Evolutionary conservation across 257 asterid species (phyloP).

Genomic region (Rauvolfia tetraphylla): DNA sequence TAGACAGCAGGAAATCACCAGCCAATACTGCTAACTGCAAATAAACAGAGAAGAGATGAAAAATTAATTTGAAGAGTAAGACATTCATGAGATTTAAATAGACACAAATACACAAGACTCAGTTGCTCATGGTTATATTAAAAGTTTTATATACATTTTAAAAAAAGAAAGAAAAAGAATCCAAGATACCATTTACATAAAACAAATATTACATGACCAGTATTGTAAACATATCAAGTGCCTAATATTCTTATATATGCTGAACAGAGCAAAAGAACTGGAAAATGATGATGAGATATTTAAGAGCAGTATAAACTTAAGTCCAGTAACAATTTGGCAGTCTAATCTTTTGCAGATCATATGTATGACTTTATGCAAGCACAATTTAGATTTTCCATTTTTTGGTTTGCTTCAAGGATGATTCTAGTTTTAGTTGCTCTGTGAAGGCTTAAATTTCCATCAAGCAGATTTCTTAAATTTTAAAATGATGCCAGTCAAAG

Average conservation of each 20-base stretch:
- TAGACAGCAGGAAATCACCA: constrained; percentile 88
- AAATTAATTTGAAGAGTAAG: not conserved
- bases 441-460: not conserved
- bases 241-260: not conserved
- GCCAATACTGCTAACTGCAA: constrained; percentile 90
- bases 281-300: not conserved
- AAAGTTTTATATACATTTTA: not conserved
- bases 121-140: not conserved
- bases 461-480: not conserved
- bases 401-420: not conserved
- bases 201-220: not conserved
- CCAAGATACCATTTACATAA: not conserved
- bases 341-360: not conserved
- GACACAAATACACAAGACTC: not conserved
- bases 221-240: not conserved
- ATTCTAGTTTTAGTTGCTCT: not conserved
- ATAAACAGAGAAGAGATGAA: constrained; percentile 17
- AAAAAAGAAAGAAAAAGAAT: not conserved
- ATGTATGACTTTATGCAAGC: not conserved
- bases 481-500: not conserved
- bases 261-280: not conserved
- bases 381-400: not conserved
- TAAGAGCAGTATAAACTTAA: not conserved
- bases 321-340: not conserved
- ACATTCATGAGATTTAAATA: not conserved